Evolutionary conservation across 73 alveolate genomes (phyloP).

Genomic region (Durusdinium trenchii): DNA sequence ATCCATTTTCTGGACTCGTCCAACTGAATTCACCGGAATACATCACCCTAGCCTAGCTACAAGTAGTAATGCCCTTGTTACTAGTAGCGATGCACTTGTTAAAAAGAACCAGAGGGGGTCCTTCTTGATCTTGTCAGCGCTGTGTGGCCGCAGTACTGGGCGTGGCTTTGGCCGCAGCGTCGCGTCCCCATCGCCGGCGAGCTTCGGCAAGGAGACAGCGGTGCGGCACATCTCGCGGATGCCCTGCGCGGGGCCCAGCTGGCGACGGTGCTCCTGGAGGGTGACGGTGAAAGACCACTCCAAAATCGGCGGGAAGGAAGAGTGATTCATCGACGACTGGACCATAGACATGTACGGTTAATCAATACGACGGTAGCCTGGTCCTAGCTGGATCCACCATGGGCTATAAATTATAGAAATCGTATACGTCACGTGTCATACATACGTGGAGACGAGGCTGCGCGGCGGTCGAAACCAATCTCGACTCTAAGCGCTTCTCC

Average conservation of each 20-base stretch:
- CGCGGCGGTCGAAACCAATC: too few species aligned
- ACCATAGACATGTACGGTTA: too few species aligned
- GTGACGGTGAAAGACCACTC: background rate
- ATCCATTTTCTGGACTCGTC: background rate
- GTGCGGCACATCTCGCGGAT: background rate
- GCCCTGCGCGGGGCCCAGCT: background rate
- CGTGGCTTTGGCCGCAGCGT: slow-evolving; percentile 11
- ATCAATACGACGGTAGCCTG: too few species aligned
- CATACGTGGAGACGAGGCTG: too few species aligned
- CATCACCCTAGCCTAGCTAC: background rate
- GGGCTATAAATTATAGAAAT: too few species aligned
- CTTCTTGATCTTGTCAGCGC: background rate
- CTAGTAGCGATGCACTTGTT: background rate
- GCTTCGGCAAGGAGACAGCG: background rate
- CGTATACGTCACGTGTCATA: too few species aligned
- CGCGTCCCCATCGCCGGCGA: background rate
- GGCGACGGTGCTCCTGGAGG: background rate
- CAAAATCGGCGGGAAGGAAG: too few species aligned
- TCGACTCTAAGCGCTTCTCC: too few species aligned
- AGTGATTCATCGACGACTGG: too few species aligned
- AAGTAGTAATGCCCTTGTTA: background rate
- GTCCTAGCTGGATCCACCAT: too few species aligned
- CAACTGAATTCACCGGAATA: background rate
- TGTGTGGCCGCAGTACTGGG: slow-evolving; percentile 4
- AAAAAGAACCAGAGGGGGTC: background rate